These are phyloP conservation scores for Hypoxylon perforatum DNA, from an alignment of 495 filamentous ascomycete species.

Conservation along the genomic window DNA sequence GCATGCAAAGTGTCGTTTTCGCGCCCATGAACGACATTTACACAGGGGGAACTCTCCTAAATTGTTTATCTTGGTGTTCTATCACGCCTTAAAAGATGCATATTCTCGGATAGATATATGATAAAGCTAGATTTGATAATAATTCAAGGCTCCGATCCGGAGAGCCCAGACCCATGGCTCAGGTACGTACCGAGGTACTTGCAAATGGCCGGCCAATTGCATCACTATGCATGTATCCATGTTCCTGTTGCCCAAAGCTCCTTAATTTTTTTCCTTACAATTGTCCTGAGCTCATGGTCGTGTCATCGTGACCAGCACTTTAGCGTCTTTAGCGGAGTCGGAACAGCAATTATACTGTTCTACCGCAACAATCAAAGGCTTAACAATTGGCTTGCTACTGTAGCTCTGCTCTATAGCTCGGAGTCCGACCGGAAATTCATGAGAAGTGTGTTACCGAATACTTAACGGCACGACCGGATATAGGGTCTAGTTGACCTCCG, in stretches of 20 bases:
- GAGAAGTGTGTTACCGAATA: neutral
- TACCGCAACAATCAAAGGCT: neutral
- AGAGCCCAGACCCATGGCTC: neutral
- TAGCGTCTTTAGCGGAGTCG: neutral
- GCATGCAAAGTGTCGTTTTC: too few species aligned
- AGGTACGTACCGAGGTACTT: neutral
- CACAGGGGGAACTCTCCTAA: too few species aligned
- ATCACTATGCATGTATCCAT: constrained; percentile 1
- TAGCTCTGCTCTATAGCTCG: neutral
- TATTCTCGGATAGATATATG: neutral
- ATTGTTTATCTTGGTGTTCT: too few species aligned
- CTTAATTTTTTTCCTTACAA: constrained; percentile 22
- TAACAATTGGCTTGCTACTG: neutral
- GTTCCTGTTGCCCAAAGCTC: constrained; percentile 13
- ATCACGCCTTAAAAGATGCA: too few species aligned
- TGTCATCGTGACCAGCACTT: constrained; percentile 29
- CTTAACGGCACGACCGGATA: constrained; percentile 25
- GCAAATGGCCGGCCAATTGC: neutral
- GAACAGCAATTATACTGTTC: neutral
- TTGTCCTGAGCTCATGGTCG: constrained; percentile 37
- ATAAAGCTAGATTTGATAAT: neutral
- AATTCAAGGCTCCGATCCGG: neutral
- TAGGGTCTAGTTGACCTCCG: constrained; percentile 29
- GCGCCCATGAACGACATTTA: too few species aligned
- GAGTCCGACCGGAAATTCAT: neutral